Percentiles rank a stretch among this genome's conserved stretches.
These are phyloP conservation scores for Magnaporthales sp. DNA, from an alignment of 2,329 filamentous ascomycete genomes.

Conservation along the genomic window DNA sequence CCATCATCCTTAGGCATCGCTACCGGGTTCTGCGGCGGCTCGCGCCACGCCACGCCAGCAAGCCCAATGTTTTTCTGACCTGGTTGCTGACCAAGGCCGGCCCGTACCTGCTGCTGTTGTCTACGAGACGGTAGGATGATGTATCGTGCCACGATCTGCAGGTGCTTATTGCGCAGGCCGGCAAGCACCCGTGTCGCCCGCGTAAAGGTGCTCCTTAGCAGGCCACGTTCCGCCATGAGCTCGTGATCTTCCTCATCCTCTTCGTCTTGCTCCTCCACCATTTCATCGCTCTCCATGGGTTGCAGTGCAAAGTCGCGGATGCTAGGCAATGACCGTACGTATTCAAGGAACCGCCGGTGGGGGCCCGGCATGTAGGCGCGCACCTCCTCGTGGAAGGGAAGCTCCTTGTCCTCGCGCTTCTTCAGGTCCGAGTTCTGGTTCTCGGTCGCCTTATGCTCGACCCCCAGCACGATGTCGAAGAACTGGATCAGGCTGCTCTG, in stretches of 20 bases:
- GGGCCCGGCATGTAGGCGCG: constrained; percentile 83
- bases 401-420: constrained; percentile 16
- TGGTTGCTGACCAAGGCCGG: not conserved
- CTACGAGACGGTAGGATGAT: constrained; percentile 67
- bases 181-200: constrained; percentile 67
- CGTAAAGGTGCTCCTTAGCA: constrained; percentile 47
- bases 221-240: constrained; percentile 29
- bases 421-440: constrained; percentile 13
- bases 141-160: constrained; percentile 83
- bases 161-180: constrained; percentile 74
- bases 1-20: constrained; percentile 2
- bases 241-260: constrained; percentile 26
- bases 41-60: constrained; percentile 8
- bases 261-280: constrained; percentile 23
- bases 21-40: constrained; percentile 6
- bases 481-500: constrained; percentile 91
- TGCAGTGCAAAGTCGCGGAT: constrained; percentile 59
- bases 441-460: constrained; percentile 57
- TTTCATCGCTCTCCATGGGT: constrained; percentile 15
- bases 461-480: constrained; percentile 77
- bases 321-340: constrained; percentile 62
- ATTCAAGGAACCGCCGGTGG: constrained; percentile 69
- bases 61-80: constrained; percentile 14
- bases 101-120: not conserved
- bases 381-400: constrained; percentile 54